Evolutionary conservation across 2,329 filamentous ascomycete species (phyloP).

Genomic region (Anisogramma anomala): DNA sequence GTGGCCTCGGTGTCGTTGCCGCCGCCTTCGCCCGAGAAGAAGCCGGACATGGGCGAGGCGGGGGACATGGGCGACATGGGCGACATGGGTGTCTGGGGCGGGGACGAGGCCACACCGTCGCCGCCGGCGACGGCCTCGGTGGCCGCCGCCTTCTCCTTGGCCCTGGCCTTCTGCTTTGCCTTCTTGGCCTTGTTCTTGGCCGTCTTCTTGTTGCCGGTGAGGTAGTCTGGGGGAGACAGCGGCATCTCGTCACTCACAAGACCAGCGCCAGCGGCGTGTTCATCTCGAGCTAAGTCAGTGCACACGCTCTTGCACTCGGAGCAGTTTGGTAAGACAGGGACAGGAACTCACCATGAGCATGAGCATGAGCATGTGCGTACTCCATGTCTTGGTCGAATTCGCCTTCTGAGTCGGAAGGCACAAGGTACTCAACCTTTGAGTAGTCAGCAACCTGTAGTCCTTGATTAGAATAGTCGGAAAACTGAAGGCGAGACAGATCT

Average conservation of each 20-base stretch:
- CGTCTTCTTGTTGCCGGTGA: constrained; percentile 15
- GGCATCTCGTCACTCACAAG: constrained; percentile 8
- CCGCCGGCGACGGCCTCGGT: constrained; percentile 4
- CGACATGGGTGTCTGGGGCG: constrained; percentile 8
- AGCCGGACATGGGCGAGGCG: not conserved
- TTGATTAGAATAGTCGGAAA: constrained; percentile 28
- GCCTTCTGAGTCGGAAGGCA: constrained; percentile 29
- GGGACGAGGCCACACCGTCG: constrained; percentile 2
- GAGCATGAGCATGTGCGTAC: constrained; percentile 5
- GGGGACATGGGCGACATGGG: constrained; percentile 7
- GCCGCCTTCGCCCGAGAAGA: not conserved
- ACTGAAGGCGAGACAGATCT: constrained; percentile 29
- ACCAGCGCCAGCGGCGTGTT: constrained; percentile 1
- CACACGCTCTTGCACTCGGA: not conserved
- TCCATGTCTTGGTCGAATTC: constrained; percentile 20
- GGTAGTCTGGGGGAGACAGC: constrained; percentile 4
- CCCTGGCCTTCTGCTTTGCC: constrained; percentile 16
- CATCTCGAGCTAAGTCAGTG: not conserved
- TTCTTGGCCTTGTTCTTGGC: constrained; percentile 16
- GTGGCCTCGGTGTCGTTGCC: constrained; percentile 5
- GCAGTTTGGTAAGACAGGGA: not conserved
- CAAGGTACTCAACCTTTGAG: constrained; percentile 31
- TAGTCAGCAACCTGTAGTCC: constrained; percentile 29
- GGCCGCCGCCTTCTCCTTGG: constrained; percentile 13
- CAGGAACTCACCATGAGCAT: constrained; percentile 6